A percentile compares a stretch with the other conserved stretches of the same genome.
These are phyloP conservation scores for Jacaranda mimosifolia DNA, from an alignment of 257 asterid species.

Conservation along the genomic window DNA sequence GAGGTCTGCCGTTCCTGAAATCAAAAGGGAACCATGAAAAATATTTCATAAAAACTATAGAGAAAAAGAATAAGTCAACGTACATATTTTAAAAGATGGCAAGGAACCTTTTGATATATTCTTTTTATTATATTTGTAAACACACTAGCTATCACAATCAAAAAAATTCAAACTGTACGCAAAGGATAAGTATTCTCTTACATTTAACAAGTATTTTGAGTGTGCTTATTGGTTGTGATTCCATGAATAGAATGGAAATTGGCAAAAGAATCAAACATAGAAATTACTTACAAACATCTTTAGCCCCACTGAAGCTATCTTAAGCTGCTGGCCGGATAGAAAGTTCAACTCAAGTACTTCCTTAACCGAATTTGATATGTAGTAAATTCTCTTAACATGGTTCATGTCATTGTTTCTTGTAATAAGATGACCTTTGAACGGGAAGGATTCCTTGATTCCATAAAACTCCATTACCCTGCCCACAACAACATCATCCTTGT, in stretches of 20 bases:
- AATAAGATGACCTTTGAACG: conserved; percentile 85
- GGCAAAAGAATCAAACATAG: conserved; percentile 23
- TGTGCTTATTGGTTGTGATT: not conserved
- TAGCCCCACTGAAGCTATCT: conserved; percentile 95
- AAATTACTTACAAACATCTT: conserved; percentile 92
- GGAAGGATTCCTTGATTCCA: conserved; percentile 86
- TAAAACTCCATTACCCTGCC: conserved; percentile 76
- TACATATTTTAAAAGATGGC: conserved; percentile 7
- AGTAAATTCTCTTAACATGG: conserved; percentile 89
- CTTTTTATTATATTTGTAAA: not conserved
- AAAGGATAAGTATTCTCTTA: no score
- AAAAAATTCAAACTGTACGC: not conserved
- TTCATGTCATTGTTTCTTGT: conserved; percentile 75
- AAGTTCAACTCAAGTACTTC: conserved; percentile 84
- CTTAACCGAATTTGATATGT: conserved; percentile 82
- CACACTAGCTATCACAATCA: not conserved
- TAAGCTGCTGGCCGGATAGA: conserved; percentile 83
- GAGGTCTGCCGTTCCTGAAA: conserved; percentile 91
- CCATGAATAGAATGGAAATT: conserved; percentile 6
- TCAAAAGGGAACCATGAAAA: conserved; percentile 12
- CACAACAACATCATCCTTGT: conserved; percentile 67
- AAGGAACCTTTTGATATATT: not conserved
- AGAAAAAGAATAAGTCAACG: not conserved
- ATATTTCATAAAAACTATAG: not conserved
- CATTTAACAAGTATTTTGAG: not conserved